Conservation (phyloP, 2,329 filamentous ascomycete genomes). For the Colletotrichum somersetense region DNA sequence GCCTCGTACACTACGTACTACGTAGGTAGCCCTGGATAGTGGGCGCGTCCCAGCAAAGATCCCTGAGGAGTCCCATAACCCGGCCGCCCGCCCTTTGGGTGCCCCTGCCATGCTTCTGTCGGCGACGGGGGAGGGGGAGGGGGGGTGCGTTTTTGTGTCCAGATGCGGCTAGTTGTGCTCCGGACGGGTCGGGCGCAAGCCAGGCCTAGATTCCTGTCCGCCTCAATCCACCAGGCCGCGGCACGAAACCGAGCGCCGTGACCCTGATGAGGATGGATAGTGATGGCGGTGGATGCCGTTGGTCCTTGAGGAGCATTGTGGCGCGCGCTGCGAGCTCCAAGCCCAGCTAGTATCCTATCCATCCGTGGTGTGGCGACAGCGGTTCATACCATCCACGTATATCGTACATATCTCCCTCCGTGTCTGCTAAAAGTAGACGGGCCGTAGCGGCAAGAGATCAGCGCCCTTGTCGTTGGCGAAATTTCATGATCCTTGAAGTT, state of each 20-base stretch:
- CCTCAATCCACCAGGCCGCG: conserved; percentile 12
- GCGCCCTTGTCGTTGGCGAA: conserved; percentile 2
- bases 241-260: conserved; percentile 16
- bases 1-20: neutral
- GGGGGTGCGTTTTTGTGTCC: conserved; percentile 11
- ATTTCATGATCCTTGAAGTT: conserved; percentile 15
- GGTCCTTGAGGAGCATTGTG: neutral
- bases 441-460: neutral
- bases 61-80: conserved; percentile 30
- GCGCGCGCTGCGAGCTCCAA: neutral
- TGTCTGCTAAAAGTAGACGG: conserved; percentile 18
- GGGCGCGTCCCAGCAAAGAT: conserved; percentile 17
- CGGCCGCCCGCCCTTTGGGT: conserved; percentile 20
- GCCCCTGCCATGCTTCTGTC: conserved; percentile 18
- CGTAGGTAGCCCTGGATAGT: neutral
- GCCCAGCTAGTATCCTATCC: neutral
- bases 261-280: neutral
- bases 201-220: conserved; percentile 16
- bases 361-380: neutral
- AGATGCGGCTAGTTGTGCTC: conserved; percentile 19
- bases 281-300: neutral
- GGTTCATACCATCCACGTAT: neutral
- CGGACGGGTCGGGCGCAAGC: conserved; percentile 21
- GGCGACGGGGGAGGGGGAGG: neutral
- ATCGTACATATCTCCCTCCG: neutral